phyloP scores from a whole-genome alignment of 805 yeast genomes.

The Hanseniaspora taiwanica region DNA sequence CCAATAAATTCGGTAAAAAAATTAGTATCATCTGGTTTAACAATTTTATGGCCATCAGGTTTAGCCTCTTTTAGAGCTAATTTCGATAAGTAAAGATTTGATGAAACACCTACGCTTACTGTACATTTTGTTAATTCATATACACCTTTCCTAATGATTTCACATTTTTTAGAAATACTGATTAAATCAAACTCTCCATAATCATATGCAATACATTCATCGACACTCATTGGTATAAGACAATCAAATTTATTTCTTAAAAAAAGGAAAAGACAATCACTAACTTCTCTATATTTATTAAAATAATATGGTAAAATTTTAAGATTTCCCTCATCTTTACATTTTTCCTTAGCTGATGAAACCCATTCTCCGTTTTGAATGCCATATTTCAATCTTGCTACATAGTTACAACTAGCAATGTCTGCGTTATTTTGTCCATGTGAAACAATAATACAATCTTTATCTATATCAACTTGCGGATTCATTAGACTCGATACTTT shows the following conservation, averaged over 20 bases:
- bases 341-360: constrained; percentile 42
- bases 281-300: constrained; percentile 50
- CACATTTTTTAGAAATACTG: constrained; percentile 17
- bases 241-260: constrained; percentile 29
- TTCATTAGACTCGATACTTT: constrained; percentile 56
- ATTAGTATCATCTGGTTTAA: constrained; percentile 17
- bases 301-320: constrained; percentile 51
- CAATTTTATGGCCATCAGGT: constrained; percentile 51
- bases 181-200: constrained; percentile 12
- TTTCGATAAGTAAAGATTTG: constrained; percentile 66
- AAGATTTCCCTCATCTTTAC: constrained; percentile 41
- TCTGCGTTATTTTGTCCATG: constrained; percentile 46
- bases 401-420: constrained; percentile 84
- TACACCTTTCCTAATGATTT: constrained; percentile 26
- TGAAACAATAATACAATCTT: constrained; percentile 50
- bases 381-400: constrained; percentile 60
- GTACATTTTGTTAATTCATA: constrained; percentile 39
- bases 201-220: constrained; percentile 55
- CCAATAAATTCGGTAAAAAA: constrained; percentile 27
- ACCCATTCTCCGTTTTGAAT: constrained; percentile 89
- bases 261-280: constrained; percentile 50
- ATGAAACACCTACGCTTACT: constrained; percentile 70
- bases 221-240: constrained; percentile 77
- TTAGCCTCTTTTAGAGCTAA: constrained; percentile 62
- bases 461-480: constrained; percentile 35